Conservation (phyloP, 2,329 filamentous ascomycete genomes). For the Albifimbria verrucaria region DNA sequence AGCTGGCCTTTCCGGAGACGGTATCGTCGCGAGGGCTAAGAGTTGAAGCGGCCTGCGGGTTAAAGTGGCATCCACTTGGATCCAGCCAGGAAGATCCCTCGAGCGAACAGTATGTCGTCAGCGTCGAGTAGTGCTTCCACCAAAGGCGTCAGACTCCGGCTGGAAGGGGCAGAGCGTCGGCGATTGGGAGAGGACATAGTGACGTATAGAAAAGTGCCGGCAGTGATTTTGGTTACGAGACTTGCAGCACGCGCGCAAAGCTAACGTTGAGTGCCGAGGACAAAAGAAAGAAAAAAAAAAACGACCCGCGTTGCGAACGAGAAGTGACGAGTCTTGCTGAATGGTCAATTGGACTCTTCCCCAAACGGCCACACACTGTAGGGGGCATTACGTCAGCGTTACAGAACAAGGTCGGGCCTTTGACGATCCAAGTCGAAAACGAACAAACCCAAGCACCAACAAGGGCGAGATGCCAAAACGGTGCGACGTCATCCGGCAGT, state of each 20-base stretch:
- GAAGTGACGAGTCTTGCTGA: too few species aligned
- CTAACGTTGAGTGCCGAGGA: too few species aligned
- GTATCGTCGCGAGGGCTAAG: neutral
- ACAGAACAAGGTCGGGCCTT: neutral
- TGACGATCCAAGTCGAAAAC: neutral
- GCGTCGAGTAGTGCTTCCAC: neutral
- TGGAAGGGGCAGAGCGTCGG: neutral
- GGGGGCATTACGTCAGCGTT: neutral
- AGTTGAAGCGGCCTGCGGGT: neutral
- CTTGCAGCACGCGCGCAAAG: too few species aligned
- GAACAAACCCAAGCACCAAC: neutral
- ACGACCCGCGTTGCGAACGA: too few species aligned
- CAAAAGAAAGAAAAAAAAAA: too few species aligned
- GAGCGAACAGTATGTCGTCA: neutral
- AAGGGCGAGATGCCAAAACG: too few species aligned
- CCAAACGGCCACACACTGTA: too few species aligned
- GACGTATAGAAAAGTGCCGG: neutral
- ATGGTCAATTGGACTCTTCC: too few species aligned
- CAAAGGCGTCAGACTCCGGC: neutral
- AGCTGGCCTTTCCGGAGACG: neutral
- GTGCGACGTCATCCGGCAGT: neutral
- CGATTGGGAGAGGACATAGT: neutral
- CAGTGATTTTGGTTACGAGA: too few species aligned
- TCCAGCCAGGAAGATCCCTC: neutral
- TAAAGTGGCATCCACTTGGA: neutral